Conservation (phyloP, 2,329 filamentous ascomycete species). For the Aureobasidium vineae region DNA sequence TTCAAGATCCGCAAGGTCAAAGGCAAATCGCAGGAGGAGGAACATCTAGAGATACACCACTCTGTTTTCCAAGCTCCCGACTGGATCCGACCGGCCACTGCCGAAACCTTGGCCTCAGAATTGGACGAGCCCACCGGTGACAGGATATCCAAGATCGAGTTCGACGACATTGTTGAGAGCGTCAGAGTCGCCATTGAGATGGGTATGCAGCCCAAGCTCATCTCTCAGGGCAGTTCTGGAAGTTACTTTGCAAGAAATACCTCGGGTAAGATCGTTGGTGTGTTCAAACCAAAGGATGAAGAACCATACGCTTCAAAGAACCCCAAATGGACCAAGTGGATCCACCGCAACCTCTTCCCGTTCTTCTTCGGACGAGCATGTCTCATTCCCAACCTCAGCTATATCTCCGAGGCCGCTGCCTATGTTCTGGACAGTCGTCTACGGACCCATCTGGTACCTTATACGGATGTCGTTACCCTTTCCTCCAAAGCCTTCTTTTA, state of each 20-base stretch:
- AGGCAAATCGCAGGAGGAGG: constrained; percentile 72
- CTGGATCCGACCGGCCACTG: constrained; percentile 74
- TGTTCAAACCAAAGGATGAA: constrained; percentile 99
- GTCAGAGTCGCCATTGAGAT: constrained; percentile 87
- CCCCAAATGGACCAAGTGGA: constrained; percentile 99
- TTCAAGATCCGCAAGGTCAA: constrained; percentile 84
- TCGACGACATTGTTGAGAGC: constrained; percentile 84
- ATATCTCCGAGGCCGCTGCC: constrained; percentile 95
- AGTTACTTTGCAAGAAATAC: constrained; percentile 95
- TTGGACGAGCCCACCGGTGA: constrained; percentile 46
- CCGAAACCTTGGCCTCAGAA: constrained; percentile 65
- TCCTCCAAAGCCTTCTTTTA: constrained; percentile 98
- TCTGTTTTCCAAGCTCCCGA: constrained; percentile 95
- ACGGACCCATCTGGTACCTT: constrained; percentile 88
- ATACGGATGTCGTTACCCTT: constrained; percentile 90
- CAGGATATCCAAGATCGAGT: constrained; percentile 73
- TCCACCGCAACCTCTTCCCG: constrained; percentile 94
- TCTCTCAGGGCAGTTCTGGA: constrained; percentile 93
- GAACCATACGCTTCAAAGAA: constrained; percentile 96
- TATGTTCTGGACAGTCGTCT: constrained; percentile 92
- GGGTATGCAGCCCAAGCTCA: constrained; percentile 91
- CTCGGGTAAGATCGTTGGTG: constrained; percentile 90
- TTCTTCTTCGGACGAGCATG: constrained; percentile 96
- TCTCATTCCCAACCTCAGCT: constrained; percentile 94
- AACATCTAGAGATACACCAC: constrained; percentile 91